Evolutionary conservation across 192 early-diverging fungal species (phyloP).

Genomic region (Coemansia interrupta): DNA sequence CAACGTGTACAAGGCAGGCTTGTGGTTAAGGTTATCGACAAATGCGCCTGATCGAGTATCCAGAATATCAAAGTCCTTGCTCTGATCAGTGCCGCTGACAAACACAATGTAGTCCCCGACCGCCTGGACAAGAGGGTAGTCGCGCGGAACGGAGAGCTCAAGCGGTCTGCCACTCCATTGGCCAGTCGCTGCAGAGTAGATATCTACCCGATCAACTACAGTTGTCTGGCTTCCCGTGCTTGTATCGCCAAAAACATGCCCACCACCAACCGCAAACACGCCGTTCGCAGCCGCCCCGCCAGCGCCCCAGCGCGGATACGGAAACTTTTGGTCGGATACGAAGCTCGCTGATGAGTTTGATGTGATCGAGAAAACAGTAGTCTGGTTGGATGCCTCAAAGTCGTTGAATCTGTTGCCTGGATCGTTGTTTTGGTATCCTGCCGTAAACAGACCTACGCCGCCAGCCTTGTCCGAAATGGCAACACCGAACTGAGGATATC

Average conservation of each 20-base stretch:
- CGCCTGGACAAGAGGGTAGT: slow-evolving; percentile 41
- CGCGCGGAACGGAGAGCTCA: slow-evolving; percentile 32
- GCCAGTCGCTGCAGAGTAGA: slow-evolving; percentile 22
- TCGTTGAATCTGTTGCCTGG: slow-evolving; percentile 53
- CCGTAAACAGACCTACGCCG: slow-evolving; percentile 32
- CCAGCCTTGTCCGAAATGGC: slow-evolving; percentile 17
- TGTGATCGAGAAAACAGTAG: slow-evolving; percentile 17
- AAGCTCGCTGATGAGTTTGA: slow-evolving; percentile 3
- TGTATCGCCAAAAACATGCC: slow-evolving; percentile 32
- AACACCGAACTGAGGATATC: slow-evolving; percentile 44
- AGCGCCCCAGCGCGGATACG: slow-evolving; percentile 45
- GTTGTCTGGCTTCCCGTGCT: slow-evolving; percentile 19
- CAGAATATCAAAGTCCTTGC: slow-evolving; percentile 47
- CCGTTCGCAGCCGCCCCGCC: slow-evolving; percentile 46
- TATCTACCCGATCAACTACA: slow-evolving; percentile 36
- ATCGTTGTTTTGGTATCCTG: slow-evolving; percentile 45
- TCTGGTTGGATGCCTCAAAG: slow-evolving; percentile 45
- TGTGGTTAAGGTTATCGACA: slow-evolving; percentile 19
- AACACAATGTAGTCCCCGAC: slow-evolving; percentile 50
- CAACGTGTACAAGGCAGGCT: slow-evolving; percentile 35
- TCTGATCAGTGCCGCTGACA: slow-evolving; percentile 26
- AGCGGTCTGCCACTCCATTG: slow-evolving; percentile 37
- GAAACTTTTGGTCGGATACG: slow-evolving; percentile 20
- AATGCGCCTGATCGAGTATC: slow-evolving; percentile 29
- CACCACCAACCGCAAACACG: slow-evolving; percentile 47